Evolutionary conservation across 805 yeast species (phyloP), one percentile per base, ranked within the genome.

Genomic region (Brettanomyces sp.): DNA sequence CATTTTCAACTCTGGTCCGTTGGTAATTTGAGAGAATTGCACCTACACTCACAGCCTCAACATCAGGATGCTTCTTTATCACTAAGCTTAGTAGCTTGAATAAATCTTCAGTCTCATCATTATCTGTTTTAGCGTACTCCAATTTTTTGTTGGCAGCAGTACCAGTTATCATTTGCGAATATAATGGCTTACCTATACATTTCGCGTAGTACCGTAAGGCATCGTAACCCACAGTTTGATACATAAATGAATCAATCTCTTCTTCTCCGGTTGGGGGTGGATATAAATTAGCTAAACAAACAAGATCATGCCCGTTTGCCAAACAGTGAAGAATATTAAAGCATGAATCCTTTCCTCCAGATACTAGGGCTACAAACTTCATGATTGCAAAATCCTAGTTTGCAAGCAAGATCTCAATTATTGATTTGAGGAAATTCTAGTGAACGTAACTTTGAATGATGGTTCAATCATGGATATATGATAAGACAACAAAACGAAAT

Each of bases 271-370:
- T 45, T 18, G 51, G 65, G 8, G 53, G 70, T 1, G 96, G 96
- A 56, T 79, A 78, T 49, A 93, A 63, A 56, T 93, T 93, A 0
- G 89, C 98, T 41, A 91, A 64, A 1, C 96, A 96, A 0, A 77
- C 77, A 5, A 93, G 67, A 55, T 86, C 85, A 65, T 93, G 99
- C 12, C 95, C 95, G 44, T 85, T 79, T 3, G 76, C 72, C n/a
- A 85, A 60, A 57, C 98, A 88, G 59, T 93, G 95, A 36, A 88
- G 66, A 13, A 91, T 79, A 59, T 90, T 93, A 63, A 76, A 93
- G 66, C 90, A 88, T 7, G 97, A 90, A 62, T 93, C 99, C 58
- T 93, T 93, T 0, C 99, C 99, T 4, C 99, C 99, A 1, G 96
- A 86, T 0, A 93, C 80, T 22, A 93, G 70, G 0, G 95, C 99